Evolutionary conservation across 768 basidiomycete species (phyloP), one percentile per base, ranked within the genome.

Genomic region (Plicaturopsis crispa): DNA sequence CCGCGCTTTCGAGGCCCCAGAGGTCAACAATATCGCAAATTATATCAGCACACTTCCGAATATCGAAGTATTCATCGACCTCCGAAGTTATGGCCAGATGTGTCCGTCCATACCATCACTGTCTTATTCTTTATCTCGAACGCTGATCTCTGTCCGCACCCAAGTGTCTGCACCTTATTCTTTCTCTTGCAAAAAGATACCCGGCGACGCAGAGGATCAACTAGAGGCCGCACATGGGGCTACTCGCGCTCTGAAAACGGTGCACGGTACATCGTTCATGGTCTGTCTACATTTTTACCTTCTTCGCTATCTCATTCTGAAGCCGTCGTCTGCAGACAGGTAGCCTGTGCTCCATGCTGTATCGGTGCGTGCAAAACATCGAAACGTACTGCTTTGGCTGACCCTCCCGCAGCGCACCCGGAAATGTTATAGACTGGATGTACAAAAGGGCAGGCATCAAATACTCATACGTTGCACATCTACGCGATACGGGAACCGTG

Each of bases 81-180:
- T 89, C 36, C 67, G 89, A 45, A 84, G 79, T 48, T 92, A 87
- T 50, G 87, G 87, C 0, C 86, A 90, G 53, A 81, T 88, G 71
- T 54, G 84, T 88, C 48, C 41, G 83, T 69, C 13, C 24, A 26
- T 35, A 16, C n/a, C 34, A 20, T 24, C 7, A 12, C 24, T 11
- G 23, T 24, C 33, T 17, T 26, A 17, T 26, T 36, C 16, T 30
- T 28, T 19, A 20, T 11, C 22, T 5, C 11, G 36, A 30, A 39
- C 30, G 13, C 31, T 39, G 21, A 41, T 6, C 24, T 12, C 31
- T 18, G 17, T 36, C 17, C 11, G n/a, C n/a, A n/a, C n/a, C 16
- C 14, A 40, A 88, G 84, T 88, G 40, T 83, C 84, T n/a, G 67
- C 77, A 24, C 88, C 88, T 4, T 90, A 70, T 47, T 84, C 86